Percentiles rank a stretch among this genome's conserved stretches.
phyloP scores from a whole-genome alignment of 2,329 filamentous ascomycete genomes.

The Harringtonia aguacate region DNA sequence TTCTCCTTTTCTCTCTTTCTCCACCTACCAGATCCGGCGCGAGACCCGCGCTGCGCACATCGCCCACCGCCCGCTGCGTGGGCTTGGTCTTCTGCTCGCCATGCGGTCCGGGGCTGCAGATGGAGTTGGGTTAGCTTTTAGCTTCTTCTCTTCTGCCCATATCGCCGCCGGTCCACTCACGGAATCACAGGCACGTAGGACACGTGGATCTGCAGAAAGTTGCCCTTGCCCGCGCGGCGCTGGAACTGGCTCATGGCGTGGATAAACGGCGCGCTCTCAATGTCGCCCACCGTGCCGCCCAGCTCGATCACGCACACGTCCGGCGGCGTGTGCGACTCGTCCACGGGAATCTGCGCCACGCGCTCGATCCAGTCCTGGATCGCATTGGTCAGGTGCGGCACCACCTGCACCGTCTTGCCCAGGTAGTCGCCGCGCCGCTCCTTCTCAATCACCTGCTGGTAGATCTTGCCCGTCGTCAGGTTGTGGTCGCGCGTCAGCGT shows the following conservation, averaged over 20 bases:
- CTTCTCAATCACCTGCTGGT: slow-evolving; percentile 72
- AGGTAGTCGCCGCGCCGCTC: slow-evolving; percentile 64
- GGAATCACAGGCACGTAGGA: slow-evolving; percentile 65
- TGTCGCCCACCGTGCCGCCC: slow-evolving; percentile 64
- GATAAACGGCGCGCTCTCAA: slow-evolving; percentile 80
- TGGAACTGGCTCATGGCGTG: slow-evolving; percentile 75
- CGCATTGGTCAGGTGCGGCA: slow-evolving; percentile 83
- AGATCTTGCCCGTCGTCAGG: slow-evolving; percentile 96
- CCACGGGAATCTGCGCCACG: slow-evolving; percentile 75
- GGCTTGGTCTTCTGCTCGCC: slow-evolving; percentile 93
- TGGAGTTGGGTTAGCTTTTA: too few species aligned
- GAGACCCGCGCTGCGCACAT: slow-evolving; percentile 70
- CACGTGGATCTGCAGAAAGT: slow-evolving; percentile 84
- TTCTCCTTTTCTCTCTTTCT: neutral
- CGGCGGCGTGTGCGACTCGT: slow-evolving; percentile 70
- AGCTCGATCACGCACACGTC: slow-evolving; percentile 77
- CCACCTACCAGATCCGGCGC: slow-evolving; percentile 54
- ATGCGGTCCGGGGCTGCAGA: slow-evolving; percentile 17
- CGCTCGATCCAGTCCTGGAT: slow-evolving; percentile 90
- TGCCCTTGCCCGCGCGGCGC: slow-evolving; percentile 59
- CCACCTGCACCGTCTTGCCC: slow-evolving; percentile 80
- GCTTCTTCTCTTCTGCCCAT: neutral
- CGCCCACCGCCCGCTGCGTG: slow-evolving; percentile 81
- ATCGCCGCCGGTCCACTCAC: neutral
- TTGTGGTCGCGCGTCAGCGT: slow-evolving; percentile 81